Evolutionary conservation across 1,284 basidiomycete species (phyloP).

Genomic region (Taiwanofungus camphoratus): DNA sequence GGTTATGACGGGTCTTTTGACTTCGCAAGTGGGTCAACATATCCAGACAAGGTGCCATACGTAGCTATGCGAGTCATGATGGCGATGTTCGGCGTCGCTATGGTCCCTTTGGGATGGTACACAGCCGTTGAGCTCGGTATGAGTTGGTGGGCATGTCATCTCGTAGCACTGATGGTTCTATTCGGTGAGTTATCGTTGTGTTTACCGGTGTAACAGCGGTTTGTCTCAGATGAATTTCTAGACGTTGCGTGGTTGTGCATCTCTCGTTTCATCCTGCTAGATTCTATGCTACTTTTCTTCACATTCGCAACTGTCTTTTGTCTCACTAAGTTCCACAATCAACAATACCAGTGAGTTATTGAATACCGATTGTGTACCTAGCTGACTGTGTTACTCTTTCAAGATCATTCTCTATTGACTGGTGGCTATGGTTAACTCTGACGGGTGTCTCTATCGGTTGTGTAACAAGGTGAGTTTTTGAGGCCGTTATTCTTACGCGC

Average conservation of each 20-base stretch:
- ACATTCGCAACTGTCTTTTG: slow-evolving; percentile 96
- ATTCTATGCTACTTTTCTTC: slow-evolving; percentile 98
- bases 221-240: slow-evolving; percentile 26
- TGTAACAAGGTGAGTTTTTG: slow-evolving; percentile 71
- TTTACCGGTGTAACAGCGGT: background rate
- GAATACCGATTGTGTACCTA: too few relatives aligned
- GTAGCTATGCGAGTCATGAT: slow-evolving; percentile 94
- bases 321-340: slow-evolving; percentile 94
- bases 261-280: slow-evolving; percentile 94
- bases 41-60: slow-evolving; percentile 85
- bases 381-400: too few relatives aligned
- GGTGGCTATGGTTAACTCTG: slow-evolving; percentile 93
- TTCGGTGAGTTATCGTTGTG: slow-evolving; percentile 57
- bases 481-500: background rate
- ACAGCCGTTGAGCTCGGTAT: slow-evolving; percentile 95
- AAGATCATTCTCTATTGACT: slow-evolving; percentile 88
- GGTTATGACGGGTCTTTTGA: slow-evolving; percentile 93
- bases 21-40: slow-evolving; percentile 88
- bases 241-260: slow-evolving; percentile 97
- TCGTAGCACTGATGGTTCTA: slow-evolving; percentile 92
- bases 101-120: slow-evolving; percentile 96
- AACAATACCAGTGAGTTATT: slow-evolving; percentile 76
- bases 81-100: slow-evolving; percentile 88
- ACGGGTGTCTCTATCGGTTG: slow-evolving; percentile 93
- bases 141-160: slow-evolving; percentile 84